A percentile compares a stretch with the other conserved stretches of the same genome.
Conservation (phyloP, 495 filamentous ascomycete species). For the Talaromyces nanjingensis region DNA sequence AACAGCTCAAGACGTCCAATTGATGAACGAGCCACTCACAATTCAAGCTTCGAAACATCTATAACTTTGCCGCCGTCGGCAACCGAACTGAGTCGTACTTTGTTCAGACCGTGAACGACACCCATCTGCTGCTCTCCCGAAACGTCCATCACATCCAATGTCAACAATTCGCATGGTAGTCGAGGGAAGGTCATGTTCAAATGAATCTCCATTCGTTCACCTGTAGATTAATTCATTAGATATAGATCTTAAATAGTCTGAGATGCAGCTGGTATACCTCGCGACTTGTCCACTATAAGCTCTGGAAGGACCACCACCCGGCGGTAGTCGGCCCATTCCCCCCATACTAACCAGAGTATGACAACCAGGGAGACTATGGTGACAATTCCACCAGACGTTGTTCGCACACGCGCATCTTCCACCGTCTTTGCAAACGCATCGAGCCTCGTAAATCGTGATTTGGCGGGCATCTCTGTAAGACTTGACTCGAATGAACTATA, state of each 20-base stretch:
- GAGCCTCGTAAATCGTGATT: slow-evolving; percentile 86
- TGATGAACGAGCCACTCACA: slow-evolving; percentile 44
- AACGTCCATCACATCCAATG: slow-evolving; percentile 98
- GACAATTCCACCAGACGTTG: slow-evolving; percentile 93
- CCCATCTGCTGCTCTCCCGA: slow-evolving; percentile 93
- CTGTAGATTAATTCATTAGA: slow-evolving; percentile 32
- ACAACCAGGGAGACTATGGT: slow-evolving; percentile 84
- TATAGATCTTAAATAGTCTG: background rate
- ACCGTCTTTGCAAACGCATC: slow-evolving; percentile 99
- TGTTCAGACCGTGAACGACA: slow-evolving; percentile 84
- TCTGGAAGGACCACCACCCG: slow-evolving; percentile 83
- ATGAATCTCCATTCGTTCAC: slow-evolving; percentile 97
- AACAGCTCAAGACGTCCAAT: background rate
- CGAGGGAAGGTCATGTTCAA: slow-evolving; percentile 95
- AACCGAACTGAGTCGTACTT: slow-evolving; percentile 67
- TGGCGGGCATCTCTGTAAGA: slow-evolving; percentile 39
- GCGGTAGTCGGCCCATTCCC: slow-evolving; percentile 92
- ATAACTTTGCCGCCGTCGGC: slow-evolving; percentile 75
- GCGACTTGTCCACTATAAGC: slow-evolving; percentile 90
- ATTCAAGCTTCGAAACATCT: slow-evolving; percentile 61
- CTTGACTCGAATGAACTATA: slow-evolving; percentile 1
- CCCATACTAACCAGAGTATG: slow-evolving; percentile 82
- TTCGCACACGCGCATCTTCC: slow-evolving; percentile 93
- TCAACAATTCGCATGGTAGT: slow-evolving; percentile 89
- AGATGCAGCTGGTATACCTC: slow-evolving; percentile 50